A percentile compares a stretch with the other conserved stretches of the same genome.
Conservation (phyloP, 208 protist species). For the Wallacemonas collosoma region DNA sequence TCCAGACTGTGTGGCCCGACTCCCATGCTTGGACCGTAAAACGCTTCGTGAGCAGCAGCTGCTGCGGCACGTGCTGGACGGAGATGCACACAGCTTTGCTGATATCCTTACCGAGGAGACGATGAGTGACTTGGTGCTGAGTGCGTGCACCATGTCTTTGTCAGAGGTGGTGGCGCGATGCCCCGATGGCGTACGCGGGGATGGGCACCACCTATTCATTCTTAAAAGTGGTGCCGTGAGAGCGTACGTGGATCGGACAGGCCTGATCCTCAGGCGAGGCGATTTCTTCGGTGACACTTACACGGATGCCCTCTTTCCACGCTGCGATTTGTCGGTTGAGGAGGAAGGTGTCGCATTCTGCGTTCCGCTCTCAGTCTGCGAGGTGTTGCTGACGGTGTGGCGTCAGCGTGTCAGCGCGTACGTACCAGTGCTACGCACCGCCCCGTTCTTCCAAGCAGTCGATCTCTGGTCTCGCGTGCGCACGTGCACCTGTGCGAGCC, state of each 20-base stretch:
- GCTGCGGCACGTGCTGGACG: constrained; percentile 46
- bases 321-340: constrained; percentile 42
- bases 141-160: constrained; percentile 58
- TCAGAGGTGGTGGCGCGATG: constrained; percentile 55
- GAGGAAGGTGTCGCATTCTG: constrained; percentile 59
- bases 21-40: constrained; percentile 63
- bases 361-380: constrained; percentile 52
- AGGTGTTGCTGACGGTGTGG: constrained; percentile 34
- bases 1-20: constrained; percentile 24
- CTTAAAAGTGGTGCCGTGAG: constrained; percentile 59
- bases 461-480: constrained; percentile 55
- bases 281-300: constrained; percentile 79
- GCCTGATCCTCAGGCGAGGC: constrained; percentile 43
- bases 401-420: constrained; percentile 29
- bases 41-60: constrained; percentile 72
- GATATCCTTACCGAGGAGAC: constrained; percentile 28
- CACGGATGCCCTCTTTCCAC: constrained; percentile 38
- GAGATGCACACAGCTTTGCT: constrained; percentile 36
- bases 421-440: constrained; percentile 33
- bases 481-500: constrained; percentile 40
- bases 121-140: constrained; percentile 43
- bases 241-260: constrained; percentile 38
- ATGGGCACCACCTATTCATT: constrained; percentile 67
- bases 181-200: constrained; percentile 53
- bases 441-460: constrained; percentile 54